phyloP scores from a whole-genome alignment of 129 eudicot species.

The Arctium lappa region DNA sequence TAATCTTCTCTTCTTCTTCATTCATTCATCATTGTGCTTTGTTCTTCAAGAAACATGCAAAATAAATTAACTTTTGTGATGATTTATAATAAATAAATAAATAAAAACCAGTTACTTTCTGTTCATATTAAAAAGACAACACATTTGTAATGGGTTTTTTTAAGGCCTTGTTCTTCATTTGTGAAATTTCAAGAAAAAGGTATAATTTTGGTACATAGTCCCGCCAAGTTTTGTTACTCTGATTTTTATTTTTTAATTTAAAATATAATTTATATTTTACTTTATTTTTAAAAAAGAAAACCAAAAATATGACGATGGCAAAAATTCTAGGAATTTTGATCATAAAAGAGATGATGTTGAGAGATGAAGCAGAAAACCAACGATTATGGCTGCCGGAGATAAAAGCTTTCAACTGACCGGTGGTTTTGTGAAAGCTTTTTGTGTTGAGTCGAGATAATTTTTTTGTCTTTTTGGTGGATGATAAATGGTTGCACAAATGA shows the following conservation, averaged over 20 bases:
- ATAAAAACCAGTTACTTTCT: not conserved
- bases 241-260: not conserved
- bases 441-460: not conserved
- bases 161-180: not conserved
- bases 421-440: not conserved
- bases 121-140: not conserved
- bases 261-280: not conserved
- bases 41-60: conserved; percentile 6
- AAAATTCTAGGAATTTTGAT: not conserved
- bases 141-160: not conserved
- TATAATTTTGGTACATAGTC: conserved; percentile 12
- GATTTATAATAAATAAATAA: not conserved
- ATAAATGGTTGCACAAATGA: not conserved
- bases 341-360: not conserved
- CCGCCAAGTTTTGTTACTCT: conserved; percentile 27
- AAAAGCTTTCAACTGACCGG: not conserved
- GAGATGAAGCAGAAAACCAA: not conserved
- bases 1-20: not conserved
- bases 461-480: not conserved
- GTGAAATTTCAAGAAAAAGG: not conserved
- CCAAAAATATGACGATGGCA: no score
- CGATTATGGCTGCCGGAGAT: not conserved
- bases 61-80: not conserved
- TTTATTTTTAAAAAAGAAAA: not conserved
- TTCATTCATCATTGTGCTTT: not conserved